Base-by-base conservation (phyloP, 2,329 filamentous ascomycete genomes). In the Teratosphaeriaceae sp. region DNA sequence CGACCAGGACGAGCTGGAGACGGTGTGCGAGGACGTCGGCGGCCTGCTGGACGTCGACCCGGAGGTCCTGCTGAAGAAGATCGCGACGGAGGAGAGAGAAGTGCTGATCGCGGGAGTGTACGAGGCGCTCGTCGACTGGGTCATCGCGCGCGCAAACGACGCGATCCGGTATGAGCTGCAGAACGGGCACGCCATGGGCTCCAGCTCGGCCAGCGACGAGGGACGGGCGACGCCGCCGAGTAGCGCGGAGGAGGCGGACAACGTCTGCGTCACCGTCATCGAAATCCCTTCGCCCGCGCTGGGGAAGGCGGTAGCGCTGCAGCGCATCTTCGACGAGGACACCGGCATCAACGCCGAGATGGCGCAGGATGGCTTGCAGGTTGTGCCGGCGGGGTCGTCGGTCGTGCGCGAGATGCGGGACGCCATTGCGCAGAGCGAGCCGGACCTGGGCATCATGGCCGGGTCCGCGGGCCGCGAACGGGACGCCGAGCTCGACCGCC, bases 341-440 rank as follows among this genome's bases (percentile, higher is more conserved):
- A 72, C 83, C 16, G 92, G 92, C 40, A 96, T 98, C 68, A 97
- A 97, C 55, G 77, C 84, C 0, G 92, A 98, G 69, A 97, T 98
- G 89, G 94, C 90, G 58, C 84, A 90, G 49, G 92, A 98, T 53
- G 92, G 92, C 8, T 78, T 98, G 1, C 77, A 85, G n/a, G 76
- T 94, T 2, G 68, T 76, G 1, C 56, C 82, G 0, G 80, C 80
- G 1, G 85, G 85, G n/a, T 84, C 82, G 45, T 94, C 90, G 0
- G 84, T 97, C 8, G 63, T 90, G 12, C 82, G 85, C 27, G 89
- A 96, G 61, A 94, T 95, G 84, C 80, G 85, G 57, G 81, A 82
- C 44, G 88, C 89, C 1, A 78, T 96, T 4, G 68, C 79, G 1
- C 82, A 86, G 38, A 84, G 82, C 29, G 87, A 82, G 38, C 80